Evolutionary conservation across 2,329 filamentous ascomycete species (phyloP), one percentile per base, ranked within the genome.

Genomic region (Venturiaceae sp.): DNA sequence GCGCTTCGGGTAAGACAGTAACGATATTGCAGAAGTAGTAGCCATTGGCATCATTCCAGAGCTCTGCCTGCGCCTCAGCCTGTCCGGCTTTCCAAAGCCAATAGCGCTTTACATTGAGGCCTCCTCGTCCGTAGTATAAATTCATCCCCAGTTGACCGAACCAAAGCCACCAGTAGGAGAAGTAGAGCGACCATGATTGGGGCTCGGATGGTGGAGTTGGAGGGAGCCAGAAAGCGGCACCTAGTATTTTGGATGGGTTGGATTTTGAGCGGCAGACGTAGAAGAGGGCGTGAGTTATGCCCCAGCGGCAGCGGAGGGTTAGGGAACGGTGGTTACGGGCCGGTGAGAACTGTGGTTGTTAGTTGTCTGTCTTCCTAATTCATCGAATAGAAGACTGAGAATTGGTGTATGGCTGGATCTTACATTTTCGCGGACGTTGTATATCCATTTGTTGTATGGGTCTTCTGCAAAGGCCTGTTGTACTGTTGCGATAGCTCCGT

Each of bases 11-110:
- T 16, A 82, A 68, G 1, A 90, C 86, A 0, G 86, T 85, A 65
- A 90, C 82, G 61, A 90, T 87, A 65, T 90, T 90, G 63, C 87
- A 85, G 63, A 90, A 90, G 66, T 88, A 90, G 66, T 90, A 90
- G 0, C 87, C 87, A 5, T 78, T 74, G 0, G 79, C 76, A 59
- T 87, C 83, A 0, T 74, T 81, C 86, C 86, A 90, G 3, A 88
- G 71, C 28, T 80, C 72, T 0, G 74, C 72, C 58, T 89, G 86
- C 0, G 81, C 83, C 39, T 80, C 73, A 0, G 79, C 77, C 68
- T 90, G 86, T 5, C 80, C 77, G 4, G 76, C 75, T 66, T 90
- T 90, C 86, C 85, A 90, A 63, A 88, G 86, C 69, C 82, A 85
- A 67, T 90, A 90, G 5, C 87, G 80, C 71, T 79, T 80, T 7